phyloP scores from a whole-genome alignment of 768 basidiomycete genomes.

The Lactarius quietus region DNA sequence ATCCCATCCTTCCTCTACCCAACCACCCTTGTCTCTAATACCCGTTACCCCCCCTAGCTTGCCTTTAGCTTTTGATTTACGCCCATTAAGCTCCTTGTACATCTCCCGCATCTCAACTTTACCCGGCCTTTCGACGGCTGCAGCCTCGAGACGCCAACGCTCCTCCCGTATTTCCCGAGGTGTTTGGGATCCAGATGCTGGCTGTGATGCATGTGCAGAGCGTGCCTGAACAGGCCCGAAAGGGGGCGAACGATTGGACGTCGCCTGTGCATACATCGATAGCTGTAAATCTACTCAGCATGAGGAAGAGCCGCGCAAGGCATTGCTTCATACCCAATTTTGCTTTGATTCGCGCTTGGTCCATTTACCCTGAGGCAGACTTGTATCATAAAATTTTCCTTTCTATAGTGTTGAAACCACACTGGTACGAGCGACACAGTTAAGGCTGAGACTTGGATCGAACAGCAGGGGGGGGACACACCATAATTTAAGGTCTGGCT shows the following conservation, averaged over 20 bases:
- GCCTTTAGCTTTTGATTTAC: constrained; percentile 71
- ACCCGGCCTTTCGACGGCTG: constrained; percentile 51
- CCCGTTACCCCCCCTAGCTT: constrained; percentile 62
- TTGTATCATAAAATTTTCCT: constrained; percentile 78
- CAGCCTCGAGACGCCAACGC: constrained; percentile 59
- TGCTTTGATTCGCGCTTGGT: constrained; percentile 92
- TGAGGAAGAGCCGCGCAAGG: neutral
- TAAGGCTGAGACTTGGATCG: neutral
- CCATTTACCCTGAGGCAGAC: constrained; percentile 81
- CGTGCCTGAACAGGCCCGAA: constrained; percentile 36
- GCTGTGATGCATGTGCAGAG: constrained; percentile 49
- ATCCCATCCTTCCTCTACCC: constrained; percentile 42
- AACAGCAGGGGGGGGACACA: constrained; percentile 37
- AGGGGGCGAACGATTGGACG: constrained; percentile 36
- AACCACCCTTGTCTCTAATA: constrained; percentile 75
- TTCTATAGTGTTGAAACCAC: constrained; percentile 91
- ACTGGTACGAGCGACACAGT: constrained; percentile 45
- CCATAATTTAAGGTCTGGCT: constrained; percentile 92
- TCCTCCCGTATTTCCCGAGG: constrained; percentile 78
- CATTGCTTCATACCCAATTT: constrained; percentile 61
- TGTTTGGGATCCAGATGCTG: constrained; percentile 62
- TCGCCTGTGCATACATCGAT: constrained; percentile 17
- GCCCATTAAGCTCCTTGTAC: constrained; percentile 87
- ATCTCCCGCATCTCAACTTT: constrained; percentile 87
- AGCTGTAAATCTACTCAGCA: neutral